Evolutionary conservation across 176 grass and related monocot genomes (phyloP).

Genomic region (Lolium rigidum): DNA sequence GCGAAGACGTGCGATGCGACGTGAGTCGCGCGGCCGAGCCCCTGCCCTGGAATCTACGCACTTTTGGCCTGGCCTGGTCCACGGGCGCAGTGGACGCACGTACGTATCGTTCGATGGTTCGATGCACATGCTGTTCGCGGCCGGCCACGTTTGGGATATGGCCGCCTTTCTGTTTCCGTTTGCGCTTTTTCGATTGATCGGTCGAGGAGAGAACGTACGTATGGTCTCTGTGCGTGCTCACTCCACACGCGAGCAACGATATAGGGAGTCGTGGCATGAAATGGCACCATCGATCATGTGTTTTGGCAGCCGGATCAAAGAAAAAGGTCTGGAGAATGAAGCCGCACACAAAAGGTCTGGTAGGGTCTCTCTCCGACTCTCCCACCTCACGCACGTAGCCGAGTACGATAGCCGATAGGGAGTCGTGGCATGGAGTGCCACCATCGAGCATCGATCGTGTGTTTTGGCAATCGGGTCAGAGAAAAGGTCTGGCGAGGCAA

Average conservation of each 20-base stretch:
- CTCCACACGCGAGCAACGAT: neutral
- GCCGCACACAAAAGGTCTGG: neutral
- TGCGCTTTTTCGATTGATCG: neutral
- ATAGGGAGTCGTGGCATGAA: neutral
- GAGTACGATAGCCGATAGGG: too few relatives aligned
- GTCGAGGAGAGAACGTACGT: neutral
- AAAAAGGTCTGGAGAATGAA: neutral
- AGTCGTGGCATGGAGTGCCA: too few relatives aligned
- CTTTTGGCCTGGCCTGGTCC: neutral
- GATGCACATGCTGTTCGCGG: neutral
- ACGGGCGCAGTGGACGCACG: neutral
- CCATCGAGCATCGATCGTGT: too few relatives aligned
- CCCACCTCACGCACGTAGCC: too few relatives aligned
- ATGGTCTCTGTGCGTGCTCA: neutral
- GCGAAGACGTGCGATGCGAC: neutral
- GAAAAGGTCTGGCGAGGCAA: too few relatives aligned
- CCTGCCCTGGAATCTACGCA: constrained; percentile 23
- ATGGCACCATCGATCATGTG: neutral
- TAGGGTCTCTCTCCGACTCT: too few relatives aligned
- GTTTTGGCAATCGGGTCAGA: too few relatives aligned
- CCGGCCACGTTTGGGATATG: neutral
- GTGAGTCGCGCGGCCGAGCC: constrained; percentile 8
- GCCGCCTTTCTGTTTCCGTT: too few relatives aligned
- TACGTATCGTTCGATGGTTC: neutral
- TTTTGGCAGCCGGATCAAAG: neutral